Percentiles rank a stretch among this genome's conserved stretches.
Evolutionary conservation across 1,284 basidiomycete species (phyloP).

Genomic region (Wallemia hederae): DNA sequence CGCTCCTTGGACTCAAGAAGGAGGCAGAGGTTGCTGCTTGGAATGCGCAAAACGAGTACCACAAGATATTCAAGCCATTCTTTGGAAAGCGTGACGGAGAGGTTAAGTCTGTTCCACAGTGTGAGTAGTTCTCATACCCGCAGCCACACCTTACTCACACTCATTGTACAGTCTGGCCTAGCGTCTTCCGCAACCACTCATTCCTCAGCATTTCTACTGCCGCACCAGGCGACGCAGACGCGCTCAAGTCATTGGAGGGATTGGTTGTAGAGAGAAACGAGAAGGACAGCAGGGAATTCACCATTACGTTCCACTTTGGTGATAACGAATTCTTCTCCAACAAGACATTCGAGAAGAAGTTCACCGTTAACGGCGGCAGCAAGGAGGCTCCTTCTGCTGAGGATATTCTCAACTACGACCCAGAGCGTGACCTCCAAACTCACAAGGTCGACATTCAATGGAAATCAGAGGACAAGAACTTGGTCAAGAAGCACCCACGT

Average conservation of each 20-base stretch:
- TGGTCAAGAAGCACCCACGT: slow-evolving; percentile 46
- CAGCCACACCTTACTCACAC: not conserved
- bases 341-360: slow-evolving; percentile 42
- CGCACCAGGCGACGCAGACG: not conserved
- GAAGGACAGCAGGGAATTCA: not conserved
- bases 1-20: not conserved
- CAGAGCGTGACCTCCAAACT: slow-evolving; percentile 33
- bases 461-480: slow-evolving; percentile 44
- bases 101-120: not conserved
- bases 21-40: not conserved
- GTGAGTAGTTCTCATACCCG: not conserved
- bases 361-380: slow-evolving; percentile 30
- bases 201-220: not conserved
- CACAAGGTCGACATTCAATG: slow-evolving; percentile 40
- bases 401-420: slow-evolving; percentile 44
- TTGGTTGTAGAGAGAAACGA: slow-evolving; percentile 5
- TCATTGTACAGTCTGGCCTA: not conserved
- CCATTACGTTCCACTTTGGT: slow-evolving; percentile 23
- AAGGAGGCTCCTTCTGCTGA: slow-evolving; percentile 24
- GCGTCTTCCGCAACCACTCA: not conserved
- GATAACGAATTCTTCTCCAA: slow-evolving; percentile 51
- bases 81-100: not conserved
- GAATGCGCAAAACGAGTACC: not conserved
- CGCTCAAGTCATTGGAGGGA: not conserved
- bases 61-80: not conserved